Conservation (phyloP, 495 filamentous ascomycete genomes). For the Bryoglossum gracile region DNA sequence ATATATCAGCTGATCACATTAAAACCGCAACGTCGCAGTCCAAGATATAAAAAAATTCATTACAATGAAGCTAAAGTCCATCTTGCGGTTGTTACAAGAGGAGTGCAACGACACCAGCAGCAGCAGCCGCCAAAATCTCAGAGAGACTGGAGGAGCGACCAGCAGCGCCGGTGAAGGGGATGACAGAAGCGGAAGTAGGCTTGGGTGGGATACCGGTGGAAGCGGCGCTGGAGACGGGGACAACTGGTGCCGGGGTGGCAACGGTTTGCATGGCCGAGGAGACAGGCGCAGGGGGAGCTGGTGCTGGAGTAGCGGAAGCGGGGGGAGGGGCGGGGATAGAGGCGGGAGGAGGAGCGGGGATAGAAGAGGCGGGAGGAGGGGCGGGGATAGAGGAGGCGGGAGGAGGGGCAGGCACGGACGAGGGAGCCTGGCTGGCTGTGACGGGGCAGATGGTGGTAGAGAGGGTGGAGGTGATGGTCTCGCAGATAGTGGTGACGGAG, state of each 20-base stretch:
- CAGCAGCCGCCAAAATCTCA: conserved; percentile 11
- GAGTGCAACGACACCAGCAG: conserved; percentile 11
- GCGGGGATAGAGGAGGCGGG: not conserved
- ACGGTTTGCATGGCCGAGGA: conserved; percentile 37
- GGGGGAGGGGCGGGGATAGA: too few relatives aligned
- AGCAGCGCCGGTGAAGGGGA: conserved; percentile 12
- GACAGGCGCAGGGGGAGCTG: conserved; percentile 42
- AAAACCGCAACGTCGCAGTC: too few relatives aligned
- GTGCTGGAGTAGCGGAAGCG: conserved; percentile 37
- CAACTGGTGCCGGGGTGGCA: not conserved
- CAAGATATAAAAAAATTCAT: too few relatives aligned
- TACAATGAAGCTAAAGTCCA: too few relatives aligned
- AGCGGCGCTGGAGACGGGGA: not conserved
- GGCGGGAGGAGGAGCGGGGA: too few relatives aligned
- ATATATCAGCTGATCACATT: too few relatives aligned
- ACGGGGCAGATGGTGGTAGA: conserved; percentile 20
- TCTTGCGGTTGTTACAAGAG: too few relatives aligned
- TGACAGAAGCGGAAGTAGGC: conserved; percentile 1
- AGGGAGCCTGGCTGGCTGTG: not conserved
- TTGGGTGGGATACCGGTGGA: not conserved
- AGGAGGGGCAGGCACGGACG: not conserved
- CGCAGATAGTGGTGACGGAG: conserved; percentile 46
- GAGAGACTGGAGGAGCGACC: not conserved
- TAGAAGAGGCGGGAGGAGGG: not conserved
- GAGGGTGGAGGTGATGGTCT: conserved; percentile 30